phyloP scores from a whole-genome alignment of 73 alveolate species.

The Durusdinium trenchii region DNA sequence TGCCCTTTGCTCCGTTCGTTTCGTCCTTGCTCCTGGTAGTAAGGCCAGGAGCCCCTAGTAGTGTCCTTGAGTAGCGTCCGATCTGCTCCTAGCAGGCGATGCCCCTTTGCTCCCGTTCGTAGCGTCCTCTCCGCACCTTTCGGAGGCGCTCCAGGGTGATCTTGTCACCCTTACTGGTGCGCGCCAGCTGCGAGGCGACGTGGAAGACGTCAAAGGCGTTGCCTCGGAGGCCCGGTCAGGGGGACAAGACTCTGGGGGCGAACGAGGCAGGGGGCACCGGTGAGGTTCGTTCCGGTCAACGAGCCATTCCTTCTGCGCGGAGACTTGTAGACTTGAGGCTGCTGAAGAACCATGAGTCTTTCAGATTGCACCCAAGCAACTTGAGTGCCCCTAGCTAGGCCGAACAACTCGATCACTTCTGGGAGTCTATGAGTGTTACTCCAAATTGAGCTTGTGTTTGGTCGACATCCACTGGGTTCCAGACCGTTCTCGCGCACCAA shows the following conservation, averaged over 20 bases:
- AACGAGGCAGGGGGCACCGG: neutral
- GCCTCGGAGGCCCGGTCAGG: conserved; percentile 6
- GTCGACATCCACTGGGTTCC: no score
- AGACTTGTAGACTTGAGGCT: no score
- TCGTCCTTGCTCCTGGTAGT: no score
- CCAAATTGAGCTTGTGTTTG: no score
- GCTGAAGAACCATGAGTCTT: no score
- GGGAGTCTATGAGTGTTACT: neutral
- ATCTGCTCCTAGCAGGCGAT: no score
- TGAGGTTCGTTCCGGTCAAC: neutral
- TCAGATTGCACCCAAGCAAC: no score
- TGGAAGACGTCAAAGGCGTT: conserved; percentile 89
- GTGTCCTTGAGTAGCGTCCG: no score
- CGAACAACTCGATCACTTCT: neutral
- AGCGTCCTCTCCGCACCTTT: conserved; percentile 15
- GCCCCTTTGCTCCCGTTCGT: no score
- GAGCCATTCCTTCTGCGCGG: no score
- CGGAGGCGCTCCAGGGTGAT: conserved; percentile 39
- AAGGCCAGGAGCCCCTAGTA: no score
- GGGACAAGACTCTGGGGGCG: neutral
- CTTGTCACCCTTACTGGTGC: neutral
- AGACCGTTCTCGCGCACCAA: conserved; percentile 31
- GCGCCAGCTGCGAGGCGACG: conserved; percentile 77
- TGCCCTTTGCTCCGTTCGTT: no score
- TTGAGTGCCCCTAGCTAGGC: neutral